These are phyloP conservation scores for Phytophthora pisi DNA, from an alignment of 352 stramenopile species.

Conservation along the genomic window DNA sequence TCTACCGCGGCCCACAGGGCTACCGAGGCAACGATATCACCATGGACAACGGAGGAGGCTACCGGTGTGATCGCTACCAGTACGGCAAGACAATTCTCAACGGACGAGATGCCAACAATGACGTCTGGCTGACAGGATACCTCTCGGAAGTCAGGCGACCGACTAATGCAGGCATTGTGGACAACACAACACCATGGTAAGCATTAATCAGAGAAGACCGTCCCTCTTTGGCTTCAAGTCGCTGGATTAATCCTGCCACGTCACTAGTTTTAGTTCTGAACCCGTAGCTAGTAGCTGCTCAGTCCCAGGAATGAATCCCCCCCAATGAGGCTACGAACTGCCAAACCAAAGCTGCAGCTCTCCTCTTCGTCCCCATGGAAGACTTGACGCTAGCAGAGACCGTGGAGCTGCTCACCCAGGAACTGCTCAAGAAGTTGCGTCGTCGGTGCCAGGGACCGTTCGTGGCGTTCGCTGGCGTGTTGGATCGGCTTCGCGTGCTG, in stretches of 20 bases:
- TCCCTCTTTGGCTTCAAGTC: constrained; percentile 4
- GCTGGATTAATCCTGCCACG: neutral
- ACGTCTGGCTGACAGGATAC: constrained; percentile 40
- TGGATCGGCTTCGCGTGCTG: constrained; percentile 8
- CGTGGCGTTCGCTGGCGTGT: constrained; percentile 4
- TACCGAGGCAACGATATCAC: constrained; percentile 60
- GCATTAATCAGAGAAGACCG: neutral
- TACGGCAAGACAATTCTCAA: constrained; percentile 54
- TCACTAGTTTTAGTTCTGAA: constrained; percentile 1
- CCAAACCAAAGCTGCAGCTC: constrained; percentile 3
- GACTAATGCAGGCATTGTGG: constrained; percentile 35
- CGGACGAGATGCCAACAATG: constrained; percentile 40
- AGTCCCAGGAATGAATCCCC: neutral
- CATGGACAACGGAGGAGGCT: constrained; percentile 48
- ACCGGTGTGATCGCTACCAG: constrained; percentile 62
- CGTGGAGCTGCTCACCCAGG: constrained; percentile 11
- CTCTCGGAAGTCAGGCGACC: constrained; percentile 26
- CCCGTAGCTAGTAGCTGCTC: neutral
- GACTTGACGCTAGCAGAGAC: constrained; percentile 4
- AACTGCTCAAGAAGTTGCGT: constrained; percentile 4
- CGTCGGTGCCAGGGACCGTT: neutral
- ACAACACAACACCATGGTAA: constrained; percentile 35
- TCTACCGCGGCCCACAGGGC: constrained; percentile 67
- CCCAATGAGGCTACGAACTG: constrained; percentile 4
- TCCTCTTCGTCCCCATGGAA: constrained; percentile 5